Conservation (phyloP, 768 basidiomycete species). For the Trametes cinnabarina region DNA sequence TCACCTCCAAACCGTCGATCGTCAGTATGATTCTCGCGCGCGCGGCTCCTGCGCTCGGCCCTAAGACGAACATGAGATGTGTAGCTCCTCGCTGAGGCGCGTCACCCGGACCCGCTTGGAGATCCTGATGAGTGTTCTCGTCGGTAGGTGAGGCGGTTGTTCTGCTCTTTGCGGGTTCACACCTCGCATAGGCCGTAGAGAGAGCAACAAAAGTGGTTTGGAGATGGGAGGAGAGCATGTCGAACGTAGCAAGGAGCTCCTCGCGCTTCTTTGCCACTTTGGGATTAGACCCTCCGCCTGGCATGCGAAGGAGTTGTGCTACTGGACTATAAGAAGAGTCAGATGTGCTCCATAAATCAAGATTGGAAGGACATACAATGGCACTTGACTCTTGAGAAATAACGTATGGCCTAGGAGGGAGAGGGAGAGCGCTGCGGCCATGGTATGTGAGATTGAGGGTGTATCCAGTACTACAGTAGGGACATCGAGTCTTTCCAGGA, state of each 20-base stretch:
- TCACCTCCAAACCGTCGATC: constrained; percentile 62
- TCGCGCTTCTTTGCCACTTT: constrained; percentile 56
- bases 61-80: constrained; percentile 63
- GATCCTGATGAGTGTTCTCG: neutral
- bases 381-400: constrained; percentile 76
- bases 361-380: constrained; percentile 53
- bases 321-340: constrained; percentile 48
- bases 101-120: neutral
- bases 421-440: constrained; percentile 64
- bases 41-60: constrained; percentile 60
- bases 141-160: neutral
- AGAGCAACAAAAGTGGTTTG: constrained; percentile 72
- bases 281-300: constrained; percentile 45
- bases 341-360: neutral
- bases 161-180: neutral
- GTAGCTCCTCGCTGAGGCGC: constrained; percentile 30
- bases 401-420: constrained; percentile 67
- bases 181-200: constrained; percentile 59
- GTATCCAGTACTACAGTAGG: constrained; percentile 47
- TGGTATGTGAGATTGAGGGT: constrained; percentile 49
- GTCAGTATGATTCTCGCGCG: constrained; percentile 60
- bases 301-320: constrained; percentile 58
- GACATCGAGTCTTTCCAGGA: constrained; percentile 18
- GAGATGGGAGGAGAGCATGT: constrained; percentile 71
- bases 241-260: constrained; percentile 64